A percentile compares a stretch with the other conserved stretches of the same genome.
These are phyloP conservation scores for Neodidymelliopsis sp. DNA, from an alignment of 2,329 filamentous ascomycete genomes.

Conservation along the genomic window DNA sequence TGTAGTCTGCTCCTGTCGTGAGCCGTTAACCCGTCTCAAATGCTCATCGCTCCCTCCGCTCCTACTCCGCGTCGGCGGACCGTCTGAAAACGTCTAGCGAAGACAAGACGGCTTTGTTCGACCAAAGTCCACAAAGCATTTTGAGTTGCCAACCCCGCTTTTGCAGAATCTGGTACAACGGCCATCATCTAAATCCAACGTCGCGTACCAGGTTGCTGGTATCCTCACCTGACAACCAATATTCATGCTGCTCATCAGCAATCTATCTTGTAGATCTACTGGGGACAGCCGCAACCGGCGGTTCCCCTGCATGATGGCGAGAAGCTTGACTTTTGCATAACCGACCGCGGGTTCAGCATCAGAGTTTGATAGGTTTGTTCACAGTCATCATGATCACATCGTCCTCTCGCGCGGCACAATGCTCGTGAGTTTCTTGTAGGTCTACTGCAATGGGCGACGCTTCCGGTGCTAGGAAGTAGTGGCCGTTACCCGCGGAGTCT, in stretches of 20 bases:
- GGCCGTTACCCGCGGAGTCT: constrained; percentile 4
- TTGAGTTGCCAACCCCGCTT: constrained; percentile 17
- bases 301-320: constrained; percentile 12
- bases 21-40: constrained; percentile 7
- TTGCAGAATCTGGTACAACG: constrained; percentile 29
- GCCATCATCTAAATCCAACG: constrained; percentile 28
- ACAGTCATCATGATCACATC: not conserved
- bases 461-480: constrained; percentile 8
- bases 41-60: constrained; percentile 5
- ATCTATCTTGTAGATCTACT: constrained; percentile 18
- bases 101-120: constrained; percentile 9
- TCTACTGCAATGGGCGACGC: constrained; percentile 7
- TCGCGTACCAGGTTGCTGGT: constrained; percentile 33
- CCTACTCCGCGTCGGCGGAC: constrained; percentile 14
- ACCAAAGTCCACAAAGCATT: constrained; percentile 12
- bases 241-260: constrained; percentile 13
- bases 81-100: constrained; percentile 13
- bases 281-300: constrained; percentile 12
- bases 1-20: constrained; percentile 8
- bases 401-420: too few species aligned
- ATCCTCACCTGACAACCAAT: constrained; percentile 15
- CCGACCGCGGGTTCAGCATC: not conserved
- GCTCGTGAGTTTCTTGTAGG: not conserved
- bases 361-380: not conserved
- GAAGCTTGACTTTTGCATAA: constrained; percentile 6